A percentile compares a stretch with the other conserved stretches of the same genome.
These are phyloP conservation scores for Hypsizygus ulmarius DNA, from an alignment of 1,284 basidiomycete species.

Conservation along the genomic window DNA sequence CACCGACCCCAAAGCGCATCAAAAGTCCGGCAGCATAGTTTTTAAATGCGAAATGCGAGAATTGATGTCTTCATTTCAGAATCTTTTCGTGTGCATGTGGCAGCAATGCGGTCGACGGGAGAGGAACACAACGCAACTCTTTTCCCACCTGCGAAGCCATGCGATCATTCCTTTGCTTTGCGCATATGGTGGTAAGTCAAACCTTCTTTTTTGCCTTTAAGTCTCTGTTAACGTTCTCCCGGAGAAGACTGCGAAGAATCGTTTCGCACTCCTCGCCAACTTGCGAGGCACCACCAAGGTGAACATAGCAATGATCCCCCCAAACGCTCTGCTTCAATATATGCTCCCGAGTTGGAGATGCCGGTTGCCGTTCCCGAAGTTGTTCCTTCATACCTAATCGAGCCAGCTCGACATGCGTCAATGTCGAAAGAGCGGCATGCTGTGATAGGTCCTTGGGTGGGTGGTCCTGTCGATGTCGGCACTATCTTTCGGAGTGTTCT, in stretches of 20 bases:
- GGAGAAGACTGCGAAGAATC: constrained; percentile 40
- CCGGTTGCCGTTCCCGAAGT: constrained; percentile 31
- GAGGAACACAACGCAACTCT: constrained; percentile 28
- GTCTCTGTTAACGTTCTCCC: not conserved
- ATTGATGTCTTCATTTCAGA: constrained; percentile 19
- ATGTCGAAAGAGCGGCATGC: constrained; percentile 50
- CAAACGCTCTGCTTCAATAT: constrained; percentile 36
- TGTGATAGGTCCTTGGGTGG: constrained; percentile 52
- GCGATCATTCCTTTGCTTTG: constrained; percentile 41
- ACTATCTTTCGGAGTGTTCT: constrained; percentile 13
- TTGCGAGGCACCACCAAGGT: constrained; percentile 35
- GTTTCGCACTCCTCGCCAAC: constrained; percentile 35
- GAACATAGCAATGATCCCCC: constrained; percentile 29
- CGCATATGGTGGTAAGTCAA: constrained; percentile 41
- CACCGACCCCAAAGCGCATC: constrained; percentile 34
- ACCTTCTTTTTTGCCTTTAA: not conserved
- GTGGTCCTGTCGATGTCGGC: constrained; percentile 15
- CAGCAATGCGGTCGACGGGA: constrained; percentile 41
- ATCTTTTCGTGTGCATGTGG: constrained; percentile 45
- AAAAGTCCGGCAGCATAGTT: constrained; percentile 17
- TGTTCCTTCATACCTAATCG: constrained; percentile 50
- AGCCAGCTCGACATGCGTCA: constrained; percentile 37
- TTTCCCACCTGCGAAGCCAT: constrained; percentile 46
- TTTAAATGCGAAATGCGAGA: constrained; percentile 2
- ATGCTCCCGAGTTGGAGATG: constrained; percentile 26